phyloP scores from a whole-genome alignment of 2,329 filamentous ascomycete species.

The Talaromyces amestolkiae region DNA sequence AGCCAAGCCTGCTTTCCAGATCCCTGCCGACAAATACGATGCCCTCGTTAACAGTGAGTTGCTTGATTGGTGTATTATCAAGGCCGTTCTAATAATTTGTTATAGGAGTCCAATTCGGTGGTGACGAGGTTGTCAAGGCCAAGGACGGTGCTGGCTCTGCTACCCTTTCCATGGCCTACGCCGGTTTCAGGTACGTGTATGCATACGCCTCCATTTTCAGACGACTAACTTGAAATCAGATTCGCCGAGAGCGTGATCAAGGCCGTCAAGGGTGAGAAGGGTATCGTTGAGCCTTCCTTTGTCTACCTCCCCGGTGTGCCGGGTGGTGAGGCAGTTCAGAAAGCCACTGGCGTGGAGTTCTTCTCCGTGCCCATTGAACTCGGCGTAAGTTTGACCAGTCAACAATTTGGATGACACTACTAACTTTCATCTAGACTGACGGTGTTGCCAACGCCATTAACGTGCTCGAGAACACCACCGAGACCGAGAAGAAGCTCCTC shows the following conservation, averaged over 20 bases:
- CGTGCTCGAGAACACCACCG: slow-evolving; percentile 71
- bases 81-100: neutral
- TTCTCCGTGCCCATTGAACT: slow-evolving; percentile 97
- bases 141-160: slow-evolving; percentile 90
- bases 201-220: slow-evolving; percentile 19
- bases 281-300: slow-evolving; percentile 90
- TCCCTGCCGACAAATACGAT: slow-evolving; percentile 87
- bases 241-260: slow-evolving; percentile 94
- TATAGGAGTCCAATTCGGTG: slow-evolving; percentile 83
- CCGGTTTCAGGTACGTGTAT: slow-evolving; percentile 74
- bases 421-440: slow-evolving; percentile 57
- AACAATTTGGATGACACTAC: neutral
- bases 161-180: slow-evolving; percentile 92
- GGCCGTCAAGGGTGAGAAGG: slow-evolving; percentile 83
- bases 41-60: slow-evolving; percentile 76
- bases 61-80: neutral
- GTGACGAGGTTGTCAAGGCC: slow-evolving; percentile 93
- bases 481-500: slow-evolving; percentile 86
- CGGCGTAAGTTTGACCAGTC: slow-evolving; percentile 62
- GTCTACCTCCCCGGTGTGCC: slow-evolving; percentile 89
- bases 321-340: slow-evolving; percentile 80
- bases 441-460: slow-evolving; percentile 85
- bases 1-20: slow-evolving; percentile 72
- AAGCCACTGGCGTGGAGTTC: slow-evolving; percentile 82
- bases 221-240: slow-evolving; percentile 45